These are phyloP conservation scores for Hanseniaspora gamundiae DNA, from an alignment of 1,139 yeast species.

Conservation along the genomic window DNA sequence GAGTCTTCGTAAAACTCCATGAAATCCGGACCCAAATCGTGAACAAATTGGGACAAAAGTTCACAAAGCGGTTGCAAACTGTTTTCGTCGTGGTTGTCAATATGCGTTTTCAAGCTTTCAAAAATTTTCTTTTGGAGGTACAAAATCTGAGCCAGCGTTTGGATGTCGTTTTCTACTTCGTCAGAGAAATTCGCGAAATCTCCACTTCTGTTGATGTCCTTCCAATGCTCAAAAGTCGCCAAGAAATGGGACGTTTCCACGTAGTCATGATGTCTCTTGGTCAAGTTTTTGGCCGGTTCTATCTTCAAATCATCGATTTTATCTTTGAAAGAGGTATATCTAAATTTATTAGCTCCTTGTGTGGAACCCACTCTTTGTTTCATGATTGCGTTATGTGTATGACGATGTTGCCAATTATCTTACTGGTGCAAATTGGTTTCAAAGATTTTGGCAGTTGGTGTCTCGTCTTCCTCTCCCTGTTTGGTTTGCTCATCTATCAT, in stretches of 20 bases:
- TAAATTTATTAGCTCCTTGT: constrained; percentile 45
- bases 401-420: too few relatives aligned
- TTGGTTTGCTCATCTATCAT: too few relatives aligned
- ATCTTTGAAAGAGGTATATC: constrained; percentile 68
- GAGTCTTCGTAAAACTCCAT: constrained; percentile 51
- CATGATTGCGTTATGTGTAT: constrained; percentile 11
- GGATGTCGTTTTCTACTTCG: constrained; percentile 41
- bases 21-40: constrained; percentile 88
- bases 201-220: constrained; percentile 70
- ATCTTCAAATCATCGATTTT: constrained; percentile 74
- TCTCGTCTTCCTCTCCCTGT: too few relatives aligned
- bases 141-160: constrained; percentile 70
- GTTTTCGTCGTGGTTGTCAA: constrained; percentile 46
- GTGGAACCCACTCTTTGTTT: constrained; percentile 33
- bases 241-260: constrained; percentile 70
- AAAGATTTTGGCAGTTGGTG: too few relatives aligned
- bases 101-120: constrained; percentile 37
- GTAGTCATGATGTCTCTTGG: constrained; percentile 54
- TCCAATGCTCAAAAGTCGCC: constrained; percentile 77
- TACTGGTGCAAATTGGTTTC: too few relatives aligned
- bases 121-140: constrained; percentile 59
- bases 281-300: constrained; percentile 62
- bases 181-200: constrained; percentile 54
- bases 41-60: constrained; percentile 72
- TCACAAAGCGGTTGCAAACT: constrained; percentile 78